Evolutionary conservation across 2,329 filamentous ascomycete genomes (phyloP).

Genomic region (Trichoderma sp.): DNA sequence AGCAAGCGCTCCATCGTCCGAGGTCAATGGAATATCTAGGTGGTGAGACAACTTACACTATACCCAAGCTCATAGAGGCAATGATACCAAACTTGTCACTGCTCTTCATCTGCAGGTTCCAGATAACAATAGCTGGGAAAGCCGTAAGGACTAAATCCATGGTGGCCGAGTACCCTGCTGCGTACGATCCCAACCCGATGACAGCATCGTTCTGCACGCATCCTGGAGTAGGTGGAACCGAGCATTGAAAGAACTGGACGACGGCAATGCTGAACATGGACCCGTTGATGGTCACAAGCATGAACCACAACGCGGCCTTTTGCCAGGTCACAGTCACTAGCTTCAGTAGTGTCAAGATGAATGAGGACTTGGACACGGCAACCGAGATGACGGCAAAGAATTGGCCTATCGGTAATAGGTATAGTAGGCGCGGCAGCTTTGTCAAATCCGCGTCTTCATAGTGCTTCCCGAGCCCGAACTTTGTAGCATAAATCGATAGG

Average conservation of each 20-base stretch:
- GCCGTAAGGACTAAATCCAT: neutral
- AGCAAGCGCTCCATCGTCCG: neutral
- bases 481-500: neutral
- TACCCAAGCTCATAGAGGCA: neutral
- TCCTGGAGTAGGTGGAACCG: neutral
- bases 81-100: neutral
- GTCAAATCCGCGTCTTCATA: neutral
- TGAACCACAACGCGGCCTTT: neutral
- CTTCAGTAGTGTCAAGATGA: neutral
- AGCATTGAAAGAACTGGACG: neutral
- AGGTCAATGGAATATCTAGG: neutral
- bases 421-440: neutral
- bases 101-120: neutral
- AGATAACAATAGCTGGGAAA: neutral
- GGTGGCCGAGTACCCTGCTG: neutral
- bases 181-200: neutral
- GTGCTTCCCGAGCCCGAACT: neutral
- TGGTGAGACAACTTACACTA: neutral
- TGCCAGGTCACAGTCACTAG: neutral
- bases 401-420: neutral
- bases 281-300: neutral
- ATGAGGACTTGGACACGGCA: neutral
- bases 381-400: neutral
- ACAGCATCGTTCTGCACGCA: neutral
- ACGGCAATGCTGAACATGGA: neutral